phyloP scores from a whole-genome alignment of 1,284 basidiomycete genomes.

The Cryptococcus depauperatus region DNA sequence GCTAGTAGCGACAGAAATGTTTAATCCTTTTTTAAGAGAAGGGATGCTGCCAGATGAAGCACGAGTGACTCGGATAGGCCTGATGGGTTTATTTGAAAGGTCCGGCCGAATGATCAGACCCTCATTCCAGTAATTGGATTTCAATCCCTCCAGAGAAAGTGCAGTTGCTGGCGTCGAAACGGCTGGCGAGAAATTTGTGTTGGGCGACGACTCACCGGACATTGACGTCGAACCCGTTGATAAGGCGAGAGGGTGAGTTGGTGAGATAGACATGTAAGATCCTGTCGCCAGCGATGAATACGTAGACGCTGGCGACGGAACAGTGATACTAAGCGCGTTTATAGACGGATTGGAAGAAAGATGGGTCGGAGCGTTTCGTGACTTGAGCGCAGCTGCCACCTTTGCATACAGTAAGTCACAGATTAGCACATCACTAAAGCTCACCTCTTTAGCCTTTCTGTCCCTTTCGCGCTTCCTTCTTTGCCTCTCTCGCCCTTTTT shows the following conservation, averaged over 20 bases:
- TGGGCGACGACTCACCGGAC: slow-evolving; percentile 23
- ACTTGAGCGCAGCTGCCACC: not conserved
- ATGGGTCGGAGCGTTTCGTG: slow-evolving; percentile 2
- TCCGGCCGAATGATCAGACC: too few species aligned
- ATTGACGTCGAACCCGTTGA: slow-evolving; percentile 12
- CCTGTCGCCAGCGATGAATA: slow-evolving; percentile 17
- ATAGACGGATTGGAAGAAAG: slow-evolving; percentile 1
- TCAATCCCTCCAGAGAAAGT: not conserved
- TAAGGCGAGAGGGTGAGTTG: slow-evolving; percentile 6
- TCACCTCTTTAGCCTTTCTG: slow-evolving; percentile 16
- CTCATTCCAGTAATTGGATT: not conserved
- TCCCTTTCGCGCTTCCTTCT: slow-evolving; percentile 16
- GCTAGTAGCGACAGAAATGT: not conserved
- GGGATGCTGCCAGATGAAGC: not conserved
- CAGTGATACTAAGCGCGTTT: slow-evolving; percentile 14
- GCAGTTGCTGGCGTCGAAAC: slow-evolving; percentile 12
- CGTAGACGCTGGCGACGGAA: slow-evolving; percentile 21
- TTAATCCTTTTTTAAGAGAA: not conserved
- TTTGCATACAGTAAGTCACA: not conserved
- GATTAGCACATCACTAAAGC: not conserved
- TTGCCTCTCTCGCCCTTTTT: slow-evolving; percentile 17
- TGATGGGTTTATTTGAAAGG: not conserved
- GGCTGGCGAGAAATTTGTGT: slow-evolving; percentile 17
- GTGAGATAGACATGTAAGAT: slow-evolving; percentile 16
- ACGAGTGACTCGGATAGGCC: not conserved